Base-by-base conservation (phyloP, 2,329 filamentous ascomycete species). In the Zopfia rhizophila region DNA sequence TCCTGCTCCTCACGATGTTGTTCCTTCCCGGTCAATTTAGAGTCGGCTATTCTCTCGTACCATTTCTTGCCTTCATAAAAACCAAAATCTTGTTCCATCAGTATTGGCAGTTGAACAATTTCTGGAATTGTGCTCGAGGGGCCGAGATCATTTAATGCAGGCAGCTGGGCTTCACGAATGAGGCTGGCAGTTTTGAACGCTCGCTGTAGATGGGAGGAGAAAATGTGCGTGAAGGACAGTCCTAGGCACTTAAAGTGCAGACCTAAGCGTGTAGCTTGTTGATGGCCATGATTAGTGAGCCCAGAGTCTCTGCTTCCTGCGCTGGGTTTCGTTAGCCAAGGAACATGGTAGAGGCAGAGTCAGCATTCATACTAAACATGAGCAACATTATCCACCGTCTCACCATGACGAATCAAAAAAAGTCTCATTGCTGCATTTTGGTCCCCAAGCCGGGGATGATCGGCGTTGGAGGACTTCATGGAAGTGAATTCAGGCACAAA, bases 371-470 rank as follows among this genome's bases (percentile, higher is more conserved):
- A 90, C 87, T 89, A 92, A 48, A 90, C 73, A 42, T 86, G 82
- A 28, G 87, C 88, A 47, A 94, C 87, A 70, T 96, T 96, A 74
- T 96, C 89, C 55, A 95, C 89, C 12, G 90, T 93, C 75, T 96
- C 91, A 65, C 87, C 91, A 78, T 96, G 91, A 45, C 91, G 86
- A 62, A 96, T 84, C 60, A 96, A 80, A 62, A 91, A 85, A 43
- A 96, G 70, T 64, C 79, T 81, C 82, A 88, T 83, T 57, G 56
- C 45, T 44, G 55, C 39, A 49, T 53, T 62, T 62, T 63, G 44
- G 28, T 56, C 49, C 58, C 60, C 59, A 43, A 45, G 21, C 33
- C 17, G 42, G 57, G 58, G 50, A 7, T 17, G 24, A 19, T 23
- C 13, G 13, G 25, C 14, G 19, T 38, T 24, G 44, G 40, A 2